Percentiles rank a stretch among this genome's conserved stretches.
Evolutionary conservation across 208 protist species (phyloP).

Genomic region (Leishmania lainsoni): DNA sequence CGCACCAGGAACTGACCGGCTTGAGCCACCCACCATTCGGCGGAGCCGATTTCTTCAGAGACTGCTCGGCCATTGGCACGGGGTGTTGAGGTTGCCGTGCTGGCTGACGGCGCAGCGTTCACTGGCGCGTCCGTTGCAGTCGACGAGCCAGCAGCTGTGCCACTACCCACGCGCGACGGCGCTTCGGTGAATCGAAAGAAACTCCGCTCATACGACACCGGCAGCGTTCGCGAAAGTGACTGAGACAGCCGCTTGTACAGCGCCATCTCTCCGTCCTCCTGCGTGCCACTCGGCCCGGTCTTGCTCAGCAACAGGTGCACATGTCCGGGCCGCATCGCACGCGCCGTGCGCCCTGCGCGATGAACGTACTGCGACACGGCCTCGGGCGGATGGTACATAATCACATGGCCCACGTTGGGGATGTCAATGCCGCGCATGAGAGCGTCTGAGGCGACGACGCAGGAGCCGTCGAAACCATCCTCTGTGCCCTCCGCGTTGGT

Average conservation of each 20-base stretch:
- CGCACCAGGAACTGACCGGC: conserved; percentile 41
- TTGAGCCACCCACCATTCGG: conserved; percentile 63
- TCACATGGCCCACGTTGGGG: conserved; percentile 81
- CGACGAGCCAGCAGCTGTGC: not conserved
- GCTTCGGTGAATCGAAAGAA: conserved; percentile 82
- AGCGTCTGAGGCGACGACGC: conserved; percentile 85
- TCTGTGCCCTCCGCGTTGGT: not conserved
- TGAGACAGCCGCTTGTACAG: conserved; percentile 58
- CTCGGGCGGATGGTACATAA: conserved; percentile 90
- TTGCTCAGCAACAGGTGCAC: conserved; percentile 85
- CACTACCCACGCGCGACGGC: conserved; percentile 11
- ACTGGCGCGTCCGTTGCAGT: not conserved
- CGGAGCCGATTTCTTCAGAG: conserved; percentile 9
- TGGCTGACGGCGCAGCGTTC: conserved; percentile 1
- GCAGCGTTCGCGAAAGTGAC: conserved; percentile 58
- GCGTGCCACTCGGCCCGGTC: conserved; percentile 55
- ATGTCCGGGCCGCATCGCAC: conserved; percentile 89
- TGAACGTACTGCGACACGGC: conserved; percentile 96
- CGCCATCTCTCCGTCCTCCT: conserved; percentile 77
- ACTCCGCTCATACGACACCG: conserved; percentile 72
- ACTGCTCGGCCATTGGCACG: not conserved
- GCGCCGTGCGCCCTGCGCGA: conserved; percentile 95
- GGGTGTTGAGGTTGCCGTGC: not conserved
- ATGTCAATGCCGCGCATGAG: conserved; percentile 93
- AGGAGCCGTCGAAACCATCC: conserved; percentile 15